Evolutionary conservation across 805 yeast genomes (phyloP), one percentile per base, ranked within the genome.

Genomic region (Kodamaea restingae): DNA sequence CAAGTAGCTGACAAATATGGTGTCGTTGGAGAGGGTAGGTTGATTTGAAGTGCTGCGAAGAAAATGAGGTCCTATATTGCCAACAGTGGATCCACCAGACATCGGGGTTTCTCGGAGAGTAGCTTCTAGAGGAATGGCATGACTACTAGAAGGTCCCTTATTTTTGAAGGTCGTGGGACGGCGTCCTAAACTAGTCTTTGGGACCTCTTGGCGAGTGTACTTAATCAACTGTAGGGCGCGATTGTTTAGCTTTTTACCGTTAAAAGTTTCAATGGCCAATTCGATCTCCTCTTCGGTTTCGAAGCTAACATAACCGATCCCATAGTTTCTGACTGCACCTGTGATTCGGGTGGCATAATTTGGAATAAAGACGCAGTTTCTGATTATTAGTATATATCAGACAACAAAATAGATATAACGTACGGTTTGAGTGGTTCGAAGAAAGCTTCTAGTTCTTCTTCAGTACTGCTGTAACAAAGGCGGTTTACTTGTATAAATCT

Each of bases 401-500:
- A 3, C 11, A 18, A 15, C n/a, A 4, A 11, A 38, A 7, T 25
- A 4, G 31, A 27, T 5, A n/a, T 7, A 30, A 9, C 77, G 36
- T 63, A 75, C 80, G 73, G 73, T 3, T 69, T 59, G 49, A 60
- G 75, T 1, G 60, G 71, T 31, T 56, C 58, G 35, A 80, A 61
- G 38, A 69, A 63, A 10, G 63, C 70, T 27, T 52, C 55, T 30
- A 81, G 61, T 32, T 77, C 81, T 3, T 63, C 67, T 49, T 76
- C 82, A n/a, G 76, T 67, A 9, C 81, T 66, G 11, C 61, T 51
- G 54, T 61, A 76, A 41, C 72, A 70, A 40, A 81, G 64, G 54
- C 81, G 81, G 41, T 75, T 71, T 40, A 81, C 60, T 45, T 73
- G 75, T 22, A 80, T 65, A 36, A 81, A 70, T 33, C 42, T 47